Conservation (phyloP, 257 asterid species). For the Verbena officinalis region DNA sequence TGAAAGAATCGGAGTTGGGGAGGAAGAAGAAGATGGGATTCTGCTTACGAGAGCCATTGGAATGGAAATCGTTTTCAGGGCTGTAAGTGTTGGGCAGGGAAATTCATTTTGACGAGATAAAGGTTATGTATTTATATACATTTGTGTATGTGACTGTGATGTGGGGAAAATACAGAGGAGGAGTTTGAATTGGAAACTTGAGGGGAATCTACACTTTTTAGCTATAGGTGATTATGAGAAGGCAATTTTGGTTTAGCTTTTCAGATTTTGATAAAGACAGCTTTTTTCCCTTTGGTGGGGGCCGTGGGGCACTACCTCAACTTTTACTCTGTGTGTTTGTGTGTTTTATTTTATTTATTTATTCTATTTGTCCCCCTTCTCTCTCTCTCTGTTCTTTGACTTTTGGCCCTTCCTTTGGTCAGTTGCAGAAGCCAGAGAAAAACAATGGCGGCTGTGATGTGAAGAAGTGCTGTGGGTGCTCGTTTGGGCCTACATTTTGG, state of each 20-base stretch:
- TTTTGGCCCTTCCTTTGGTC: background rate
- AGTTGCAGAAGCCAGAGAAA: background rate
- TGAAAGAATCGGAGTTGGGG: conserved; percentile 42
- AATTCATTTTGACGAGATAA: background rate
- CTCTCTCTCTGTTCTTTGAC: background rate
- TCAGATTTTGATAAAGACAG: conserved; percentile 43
- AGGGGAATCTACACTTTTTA: conserved; percentile 18
- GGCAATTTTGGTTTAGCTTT: conserved; percentile 49
- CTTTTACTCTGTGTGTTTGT: background rate
- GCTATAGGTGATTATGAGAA: conserved; percentile 47
- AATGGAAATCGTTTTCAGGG: background rate
- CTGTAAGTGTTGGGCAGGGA: background rate
- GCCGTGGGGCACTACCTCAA: background rate
- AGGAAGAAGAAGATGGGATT: conserved; percentile 56
- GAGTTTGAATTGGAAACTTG: conserved; percentile 16
- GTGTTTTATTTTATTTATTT: too few species aligned
- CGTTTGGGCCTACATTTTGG: background rate
- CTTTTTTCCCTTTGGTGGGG: conserved; percentile 15
- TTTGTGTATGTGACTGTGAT: conserved; percentile 15
- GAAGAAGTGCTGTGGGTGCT: background rate
- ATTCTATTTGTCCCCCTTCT: too few species aligned
- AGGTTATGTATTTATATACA: background rate
- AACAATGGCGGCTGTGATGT: conserved; percentile 1
- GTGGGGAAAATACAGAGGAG: conserved; percentile 23
- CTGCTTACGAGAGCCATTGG: conserved; percentile 66